These are phyloP conservation scores for Astrothelium subdiscretum DNA, from an alignment of 495 filamentous ascomycete genomes.

Conservation along the genomic window DNA sequence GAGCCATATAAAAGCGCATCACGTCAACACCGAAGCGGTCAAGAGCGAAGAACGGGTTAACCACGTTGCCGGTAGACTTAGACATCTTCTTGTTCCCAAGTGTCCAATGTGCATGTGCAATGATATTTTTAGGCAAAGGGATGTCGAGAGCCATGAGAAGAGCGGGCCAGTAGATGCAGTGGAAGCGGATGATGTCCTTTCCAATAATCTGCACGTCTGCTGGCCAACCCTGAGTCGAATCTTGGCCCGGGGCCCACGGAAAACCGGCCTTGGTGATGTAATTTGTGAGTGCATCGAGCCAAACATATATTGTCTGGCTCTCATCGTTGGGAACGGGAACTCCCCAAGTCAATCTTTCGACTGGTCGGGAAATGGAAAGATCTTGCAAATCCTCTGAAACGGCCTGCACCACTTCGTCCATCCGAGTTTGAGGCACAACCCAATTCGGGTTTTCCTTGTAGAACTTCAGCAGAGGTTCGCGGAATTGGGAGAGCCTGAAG, in stretches of 20 bases:
- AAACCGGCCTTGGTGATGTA: slow-evolving; percentile 84
- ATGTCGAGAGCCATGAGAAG: slow-evolving; percentile 83
- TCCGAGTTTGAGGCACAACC: slow-evolving; percentile 54
- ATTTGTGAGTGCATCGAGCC: slow-evolving; percentile 92
- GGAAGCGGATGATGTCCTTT: slow-evolving; percentile 93
- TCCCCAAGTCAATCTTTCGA: slow-evolving; percentile 71
- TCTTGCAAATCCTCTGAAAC: slow-evolving; percentile 67
- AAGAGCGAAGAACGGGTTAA: slow-evolving; percentile 88
- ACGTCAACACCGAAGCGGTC: slow-evolving; percentile 78
- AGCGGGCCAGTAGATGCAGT: slow-evolving; percentile 96
- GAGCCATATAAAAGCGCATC: slow-evolving; percentile 77
- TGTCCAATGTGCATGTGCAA: slow-evolving; percentile 93
- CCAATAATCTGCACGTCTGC: slow-evolving; percentile 86
- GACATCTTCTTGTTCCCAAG: slow-evolving; percentile 86
- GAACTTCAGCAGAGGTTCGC: slow-evolving; percentile 60
- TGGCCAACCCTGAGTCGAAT: slow-evolving; percentile 62
- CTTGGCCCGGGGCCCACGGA: slow-evolving; percentile 58
- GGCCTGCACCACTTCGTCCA: slow-evolving; percentile 53
- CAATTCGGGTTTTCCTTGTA: slow-evolving; percentile 63
- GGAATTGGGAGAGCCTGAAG: slow-evolving; percentile 76
- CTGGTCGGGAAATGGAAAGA: slow-evolving; percentile 77
- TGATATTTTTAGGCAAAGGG: slow-evolving; percentile 66
- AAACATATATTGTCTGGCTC: slow-evolving; percentile 91
- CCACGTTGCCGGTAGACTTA: slow-evolving; percentile 87
- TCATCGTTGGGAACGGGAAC: slow-evolving; percentile 78